Evolutionary conservation across 345 rosid genomes (phyloP), one percentile per base, ranked within the genome.

Genomic region (Lepidium sativum): DNA sequence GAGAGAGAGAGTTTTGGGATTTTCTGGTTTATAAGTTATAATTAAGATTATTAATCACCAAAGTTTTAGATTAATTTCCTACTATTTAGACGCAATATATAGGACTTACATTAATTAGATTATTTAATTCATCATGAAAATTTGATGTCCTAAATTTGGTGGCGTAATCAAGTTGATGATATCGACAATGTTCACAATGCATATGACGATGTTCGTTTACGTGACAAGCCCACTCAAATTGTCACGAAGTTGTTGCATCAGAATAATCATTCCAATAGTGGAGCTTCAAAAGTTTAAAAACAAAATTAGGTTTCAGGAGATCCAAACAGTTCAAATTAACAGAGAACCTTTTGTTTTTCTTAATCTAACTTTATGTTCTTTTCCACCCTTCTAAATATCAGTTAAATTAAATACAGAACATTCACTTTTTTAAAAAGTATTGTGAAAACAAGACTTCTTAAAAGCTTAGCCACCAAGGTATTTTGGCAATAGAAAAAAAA

Each of bases 141-240:
- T n/a, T n/a, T n/a, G n/a, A 29, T 63, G 65, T 54, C 65, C 64
- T 48, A 47, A 55, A 48, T 55, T 4, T 56, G 75, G 55, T 71
- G 65, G 75, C 75, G 70, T 55, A 71, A 71, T 56, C 59, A 63
- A 63, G 21, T 63, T 71, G 38, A 48, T 63, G 69, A 63, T 71
- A 42, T 6, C 37, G 32, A 63, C 43, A 63, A 56, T 55, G 64
- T 44, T 63, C 75, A 55, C 44, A 55, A 63, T 63, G 63, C 63
- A 39, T 17, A 37, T 70, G 74, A 61, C 68, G 68, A 70, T 70
- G 65, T 44, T 49, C 45, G 70, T 33, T 63, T 37, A 56, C 75
- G 75, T 71, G 65, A 56, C 65, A 71, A 11, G 21, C 60, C 75
- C 70, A 71, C 75, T 71, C 45, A 71, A 21, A 48, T 21, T 59